Evolutionary conservation across 2,329 filamentous ascomycete genomes (phyloP).

Genomic region (Fusarium decemcellulare): DNA sequence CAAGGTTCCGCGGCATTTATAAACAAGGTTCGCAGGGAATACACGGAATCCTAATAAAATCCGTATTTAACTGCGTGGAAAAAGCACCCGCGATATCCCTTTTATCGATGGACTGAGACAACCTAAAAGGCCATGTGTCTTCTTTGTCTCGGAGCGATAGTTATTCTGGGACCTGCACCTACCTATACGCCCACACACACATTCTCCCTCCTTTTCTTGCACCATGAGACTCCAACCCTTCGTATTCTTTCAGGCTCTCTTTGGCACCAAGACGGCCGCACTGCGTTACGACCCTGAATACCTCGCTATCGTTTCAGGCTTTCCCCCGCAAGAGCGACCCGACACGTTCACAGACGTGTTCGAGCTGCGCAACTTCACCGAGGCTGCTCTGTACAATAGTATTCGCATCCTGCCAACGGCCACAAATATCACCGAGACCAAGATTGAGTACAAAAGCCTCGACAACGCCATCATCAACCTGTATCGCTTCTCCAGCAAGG

Average conservation of each 20-base stretch:
- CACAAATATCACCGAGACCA: conserved; percentile 15
- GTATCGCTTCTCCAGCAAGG: conserved; percentile 27
- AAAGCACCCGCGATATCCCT: not conserved
- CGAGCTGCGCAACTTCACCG: conserved; percentile 19
- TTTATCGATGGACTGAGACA: not conserved
- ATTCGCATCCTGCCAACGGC: conserved; percentile 3
- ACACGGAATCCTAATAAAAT: not conserved
- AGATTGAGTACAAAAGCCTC: conserved; percentile 30
- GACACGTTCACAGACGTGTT: conserved; percentile 10
- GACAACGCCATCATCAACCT: conserved; percentile 35
- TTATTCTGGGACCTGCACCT: not conserved
- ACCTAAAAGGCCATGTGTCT: conserved; percentile 1
- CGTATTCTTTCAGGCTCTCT: not conserved
- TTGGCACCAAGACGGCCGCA: not conserved
- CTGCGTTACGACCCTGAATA: conserved; percentile 27
- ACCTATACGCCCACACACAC: not conserved
- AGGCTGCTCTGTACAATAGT: conserved; percentile 6
- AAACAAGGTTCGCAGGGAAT: not conserved
- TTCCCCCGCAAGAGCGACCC: not conserved
- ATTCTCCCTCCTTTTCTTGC: not conserved
- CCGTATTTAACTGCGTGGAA: not conserved
- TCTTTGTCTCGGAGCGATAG: not conserved
- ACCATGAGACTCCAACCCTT: conserved; percentile 5
- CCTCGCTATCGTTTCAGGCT: not conserved
- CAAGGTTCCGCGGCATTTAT: conserved; percentile 2